These are phyloP conservation scores for Dacryopinax primogenitus DNA, from an alignment of 768 basidiomycete species.

Conservation along the genomic window DNA sequence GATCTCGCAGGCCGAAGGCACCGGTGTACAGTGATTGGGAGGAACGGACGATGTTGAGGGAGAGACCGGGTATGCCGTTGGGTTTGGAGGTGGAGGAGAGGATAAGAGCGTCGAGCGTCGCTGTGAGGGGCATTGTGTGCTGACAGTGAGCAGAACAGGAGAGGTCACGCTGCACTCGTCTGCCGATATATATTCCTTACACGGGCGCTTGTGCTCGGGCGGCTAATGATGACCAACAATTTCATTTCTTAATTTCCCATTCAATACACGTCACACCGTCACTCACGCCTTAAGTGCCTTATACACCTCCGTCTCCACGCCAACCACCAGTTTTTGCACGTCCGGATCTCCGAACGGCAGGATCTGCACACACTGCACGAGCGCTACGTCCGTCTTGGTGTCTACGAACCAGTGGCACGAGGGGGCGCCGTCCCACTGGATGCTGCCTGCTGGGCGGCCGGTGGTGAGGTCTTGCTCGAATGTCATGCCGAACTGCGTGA, in stretches of 20 bases:
- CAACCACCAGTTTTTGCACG: background rate
- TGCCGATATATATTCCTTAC: no score
- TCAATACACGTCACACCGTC: background rate
- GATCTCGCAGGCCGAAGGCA: background rate
- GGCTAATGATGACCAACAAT: background rate
- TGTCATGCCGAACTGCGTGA: background rate
- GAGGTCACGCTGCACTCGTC: no score
- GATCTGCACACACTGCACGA: background rate
- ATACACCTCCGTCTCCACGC: background rate
- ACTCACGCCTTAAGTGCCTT: background rate
- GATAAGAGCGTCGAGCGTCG: background rate
- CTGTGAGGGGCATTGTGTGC: no score
- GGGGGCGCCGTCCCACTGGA: background rate
- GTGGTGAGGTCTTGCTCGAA: conserved; percentile 1
- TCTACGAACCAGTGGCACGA: conserved; percentile 4
- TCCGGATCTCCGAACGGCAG: background rate
- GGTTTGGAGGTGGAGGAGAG: background rate
- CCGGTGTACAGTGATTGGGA: background rate
- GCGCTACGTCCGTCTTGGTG: background rate
- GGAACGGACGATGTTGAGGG: background rate
- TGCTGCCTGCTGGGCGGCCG: conserved; percentile 4
- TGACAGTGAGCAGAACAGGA: no score
- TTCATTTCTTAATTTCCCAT: background rate
- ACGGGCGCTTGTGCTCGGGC: no score
- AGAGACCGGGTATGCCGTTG: background rate